Conservation (phyloP, 176 grass and related monocot species). For the Triticum timopheevii region DNA sequence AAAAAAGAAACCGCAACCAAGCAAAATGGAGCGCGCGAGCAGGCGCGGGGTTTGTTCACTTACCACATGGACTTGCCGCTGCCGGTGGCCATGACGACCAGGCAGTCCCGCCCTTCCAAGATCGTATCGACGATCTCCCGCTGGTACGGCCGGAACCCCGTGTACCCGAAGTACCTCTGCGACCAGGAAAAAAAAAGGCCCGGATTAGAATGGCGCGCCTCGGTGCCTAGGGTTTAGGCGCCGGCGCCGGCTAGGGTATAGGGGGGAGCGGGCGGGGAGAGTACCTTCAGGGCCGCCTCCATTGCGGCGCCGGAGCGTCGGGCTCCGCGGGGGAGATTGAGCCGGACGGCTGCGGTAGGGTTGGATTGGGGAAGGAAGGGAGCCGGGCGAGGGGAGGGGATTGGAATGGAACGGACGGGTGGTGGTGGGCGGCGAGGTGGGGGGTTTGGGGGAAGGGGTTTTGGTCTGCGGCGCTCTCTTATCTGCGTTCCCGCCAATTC, state of each 20-base stretch:
- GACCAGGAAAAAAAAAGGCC: neutral
- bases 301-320: slow-evolving; percentile 20
- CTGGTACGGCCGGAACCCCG: slow-evolving; percentile 68
- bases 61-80: slow-evolving; percentile 92
- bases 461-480: neutral
- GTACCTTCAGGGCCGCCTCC: slow-evolving; percentile 69
- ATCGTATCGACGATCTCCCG: slow-evolving; percentile 74
- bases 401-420: neutral
- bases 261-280: neutral
- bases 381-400: neutral
- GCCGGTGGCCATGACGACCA: slow-evolving; percentile 95
- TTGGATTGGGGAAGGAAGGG: neutral
- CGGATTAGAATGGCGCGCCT: neutral
- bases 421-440: neutral
- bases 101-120: slow-evolving; percentile 65
- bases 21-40: neutral
- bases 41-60: neutral
- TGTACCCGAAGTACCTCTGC: slow-evolving; percentile 74
- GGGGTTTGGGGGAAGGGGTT: neutral
- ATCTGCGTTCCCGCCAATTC: slow-evolving; percentile 43
- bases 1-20: neutral
- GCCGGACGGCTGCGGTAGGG: neutral
- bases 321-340: neutral
- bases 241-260: slow-evolving; percentile 11
- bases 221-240: slow-evolving; percentile 25